A percentile compares a stretch with the other conserved stretches of the same genome.
Conservation (phyloP, 2,329 filamentous ascomycete genomes). For the Calonectria multiphialidica region DNA sequence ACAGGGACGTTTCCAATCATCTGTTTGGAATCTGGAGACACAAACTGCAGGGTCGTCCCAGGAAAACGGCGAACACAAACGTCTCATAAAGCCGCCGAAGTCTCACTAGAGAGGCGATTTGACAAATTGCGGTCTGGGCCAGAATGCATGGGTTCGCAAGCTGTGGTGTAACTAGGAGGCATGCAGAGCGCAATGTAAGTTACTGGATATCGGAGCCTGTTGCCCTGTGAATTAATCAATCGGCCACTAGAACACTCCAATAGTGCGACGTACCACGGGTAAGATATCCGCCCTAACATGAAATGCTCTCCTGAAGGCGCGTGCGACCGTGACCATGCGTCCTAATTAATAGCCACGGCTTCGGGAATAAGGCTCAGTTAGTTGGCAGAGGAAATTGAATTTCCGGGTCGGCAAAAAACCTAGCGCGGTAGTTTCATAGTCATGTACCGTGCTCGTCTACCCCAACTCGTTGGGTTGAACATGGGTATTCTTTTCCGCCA, state of each 20-base stretch:
- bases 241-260: not conserved
- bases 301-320: not conserved
- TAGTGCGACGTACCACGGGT: not conserved
- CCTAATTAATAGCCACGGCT: not conserved
- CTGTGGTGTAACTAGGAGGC: not conserved
- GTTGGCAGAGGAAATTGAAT: not conserved
- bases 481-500: slow-evolving; percentile 28
- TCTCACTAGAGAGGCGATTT: not conserved
- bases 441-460: not conserved
- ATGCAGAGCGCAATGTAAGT: not conserved
- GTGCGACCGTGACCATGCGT: not conserved
- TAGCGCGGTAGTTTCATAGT: not conserved
- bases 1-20: not conserved
- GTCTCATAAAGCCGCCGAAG: not conserved
- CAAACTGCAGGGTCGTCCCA: not conserved
- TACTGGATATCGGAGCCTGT: not conserved
- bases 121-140: not conserved
- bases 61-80: not conserved
- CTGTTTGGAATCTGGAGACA: not conserved
- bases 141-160: not conserved
- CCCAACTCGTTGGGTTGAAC: not conserved
- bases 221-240: not conserved
- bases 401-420: slow-evolving; percentile 4
- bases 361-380: not conserved
- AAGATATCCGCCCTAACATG: not conserved